Percentiles rank a stretch among this genome's conserved stretches.
Conservation (phyloP, 768 basidiomycete genomes). For the Grammothele lineata region DNA sequence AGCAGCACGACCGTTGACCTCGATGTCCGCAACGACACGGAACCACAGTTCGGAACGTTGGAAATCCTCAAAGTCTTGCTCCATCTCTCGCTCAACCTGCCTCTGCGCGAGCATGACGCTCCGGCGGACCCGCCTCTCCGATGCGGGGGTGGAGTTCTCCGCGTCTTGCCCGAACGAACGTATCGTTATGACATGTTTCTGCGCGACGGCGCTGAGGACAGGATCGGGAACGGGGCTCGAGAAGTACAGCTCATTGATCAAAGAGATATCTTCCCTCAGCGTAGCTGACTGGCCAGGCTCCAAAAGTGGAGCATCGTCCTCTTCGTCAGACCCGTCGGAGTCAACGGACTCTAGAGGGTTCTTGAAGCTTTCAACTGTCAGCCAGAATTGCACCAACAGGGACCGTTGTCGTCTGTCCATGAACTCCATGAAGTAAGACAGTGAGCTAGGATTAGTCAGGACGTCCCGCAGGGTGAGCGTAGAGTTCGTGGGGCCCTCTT, state of each 20-base stretch:
- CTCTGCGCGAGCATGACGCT: conserved; percentile 82
- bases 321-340: conserved; percentile 49
- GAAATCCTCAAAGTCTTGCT: conserved; percentile 86
- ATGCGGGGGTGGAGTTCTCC: conserved; percentile 36
- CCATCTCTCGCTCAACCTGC: conserved; percentile 86
- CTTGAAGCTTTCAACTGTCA: conserved; percentile 96
- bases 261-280: conserved; percentile 79
- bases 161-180: conserved; percentile 57
- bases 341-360: conserved; percentile 87
- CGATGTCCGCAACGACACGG: conserved; percentile 74
- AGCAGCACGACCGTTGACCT: conserved; percentile 25
- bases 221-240: conserved; percentile 52
- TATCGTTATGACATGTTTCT: conserved; percentile 68
- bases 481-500: conserved; percentile 36
- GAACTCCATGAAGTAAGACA: conserved; percentile 97
- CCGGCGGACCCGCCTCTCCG: conserved; percentile 58
- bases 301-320: conserved; percentile 59
- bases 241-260: conserved; percentile 90
- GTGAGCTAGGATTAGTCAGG: conserved; percentile 81
- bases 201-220: conserved; percentile 58
- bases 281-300: conserved; percentile 54
- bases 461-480: conserved; percentile 70
- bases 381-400: conserved; percentile 92
- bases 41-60: conserved; percentile 89
- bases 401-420: conserved; percentile 90